phyloP scores from a whole-genome alignment of 164 flowering plant genomes.

The Vitis labrusca region DNA sequence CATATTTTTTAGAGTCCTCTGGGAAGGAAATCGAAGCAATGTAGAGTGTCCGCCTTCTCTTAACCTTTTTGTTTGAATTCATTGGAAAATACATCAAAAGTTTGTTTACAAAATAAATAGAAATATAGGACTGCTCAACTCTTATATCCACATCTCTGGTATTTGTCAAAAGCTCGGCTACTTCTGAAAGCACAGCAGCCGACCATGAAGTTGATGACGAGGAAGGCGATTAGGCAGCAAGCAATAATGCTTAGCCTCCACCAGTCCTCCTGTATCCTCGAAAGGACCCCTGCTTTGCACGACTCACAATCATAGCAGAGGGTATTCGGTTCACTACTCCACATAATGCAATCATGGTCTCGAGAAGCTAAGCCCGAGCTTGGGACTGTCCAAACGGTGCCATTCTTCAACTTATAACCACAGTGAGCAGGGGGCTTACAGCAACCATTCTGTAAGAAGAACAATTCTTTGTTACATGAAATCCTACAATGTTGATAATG shows the following conservation, averaged over 20 bases:
- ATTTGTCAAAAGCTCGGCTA: neutral
- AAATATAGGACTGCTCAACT: neutral
- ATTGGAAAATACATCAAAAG: neutral
- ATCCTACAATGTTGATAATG: neutral
- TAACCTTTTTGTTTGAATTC: too few relatives aligned
- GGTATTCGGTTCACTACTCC: slow-evolving; percentile 25
- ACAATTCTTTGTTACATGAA: neutral
- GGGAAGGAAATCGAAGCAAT: too few relatives aligned
- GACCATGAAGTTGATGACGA: neutral
- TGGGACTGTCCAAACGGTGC: slow-evolving; percentile 25
- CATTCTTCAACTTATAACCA: slow-evolving; percentile 18
- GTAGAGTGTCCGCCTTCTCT: neutral
- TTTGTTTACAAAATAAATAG: neutral
- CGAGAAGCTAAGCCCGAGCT: slow-evolving; percentile 12
- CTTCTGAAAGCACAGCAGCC: neutral
- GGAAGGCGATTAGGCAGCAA: neutral
- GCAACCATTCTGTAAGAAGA: slow-evolving; percentile 29
- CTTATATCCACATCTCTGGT: neutral
- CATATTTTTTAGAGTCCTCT: too few relatives aligned
- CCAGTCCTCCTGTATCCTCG: neutral
- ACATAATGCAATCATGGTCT: slow-evolving; percentile 24
- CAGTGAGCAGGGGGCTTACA: slow-evolving; percentile 35
- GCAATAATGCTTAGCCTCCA: neutral
- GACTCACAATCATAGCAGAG: slow-evolving; percentile 1
- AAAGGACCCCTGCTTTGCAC: neutral